Base-by-base conservation (phyloP, 768 basidiomycete genomes). In the Mycena kentingensis region DNA sequence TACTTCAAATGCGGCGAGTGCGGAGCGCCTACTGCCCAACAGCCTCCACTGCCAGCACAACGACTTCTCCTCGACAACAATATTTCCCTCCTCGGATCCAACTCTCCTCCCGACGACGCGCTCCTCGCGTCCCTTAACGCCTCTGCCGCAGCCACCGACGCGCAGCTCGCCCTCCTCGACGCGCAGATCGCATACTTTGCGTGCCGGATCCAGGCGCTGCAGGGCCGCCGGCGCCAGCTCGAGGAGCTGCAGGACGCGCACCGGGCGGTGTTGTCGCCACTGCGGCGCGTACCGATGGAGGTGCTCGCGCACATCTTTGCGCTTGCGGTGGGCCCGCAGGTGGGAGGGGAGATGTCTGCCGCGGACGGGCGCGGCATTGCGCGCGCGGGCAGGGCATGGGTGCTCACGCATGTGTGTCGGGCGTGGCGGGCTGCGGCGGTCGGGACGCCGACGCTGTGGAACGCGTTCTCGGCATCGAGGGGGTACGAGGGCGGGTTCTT, bases 261-360 rank as follows among this genome's bases (percentile, higher is more conserved):
- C 8, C 13, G 21, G 19, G 19, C 19, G 8, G 37, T 38, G 19
- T 19, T 38, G 13, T 38, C 37, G 21, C 37, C 37, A 21, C 19
- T 38, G 37, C 37, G 37, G 19, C 37, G 37, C n/a, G 37, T 38
- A 13, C 37, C 37, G 37, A 38, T 38, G 37, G 37, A 38, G 37
- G 37, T 38, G 8, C 37, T 38, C 8, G 37, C 37, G 11, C 8
- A 6, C n/a, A 38, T 38, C 37, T 38, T 38, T 19, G 13, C 8
- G 11, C 19, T 38, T 6, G 13, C 37, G 21, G 13, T 38, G 11
- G 8, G 6, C 19, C n/a, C 32, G n/a, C 11, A 34, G 32, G 11
- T 34, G 11, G 8, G 7, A 15, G 37, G 19, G 21, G 6, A 21
- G 13, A 8, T 19, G 19, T 38, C 8, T 8, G 19, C 13, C 37